Evolutionary conservation across 2,329 filamentous ascomycete species (phyloP), one percentile per base, ranked within the genome.

Genomic region (Colletotrichum sp.): DNA sequence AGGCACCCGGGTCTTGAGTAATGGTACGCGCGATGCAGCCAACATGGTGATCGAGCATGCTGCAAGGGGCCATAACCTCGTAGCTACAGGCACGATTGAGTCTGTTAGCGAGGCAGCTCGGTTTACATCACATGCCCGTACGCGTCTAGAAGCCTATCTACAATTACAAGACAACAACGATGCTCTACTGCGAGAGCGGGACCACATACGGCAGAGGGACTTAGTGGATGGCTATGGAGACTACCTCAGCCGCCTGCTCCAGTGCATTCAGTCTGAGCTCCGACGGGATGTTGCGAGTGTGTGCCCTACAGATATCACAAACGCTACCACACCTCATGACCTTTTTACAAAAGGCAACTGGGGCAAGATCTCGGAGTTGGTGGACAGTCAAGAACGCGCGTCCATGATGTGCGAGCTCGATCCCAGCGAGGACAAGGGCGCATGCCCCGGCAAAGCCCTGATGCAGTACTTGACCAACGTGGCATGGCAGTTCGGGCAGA

Each of bases 21-120:
- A 3, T 39, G 36, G 16, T 1, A 9, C 16, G 0, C 16, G 36
- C 16, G 36, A 18, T 1, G 16, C 5, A 39, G 7, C 2, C 36
- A 39, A 39, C 1, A 39, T 39, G 36, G 36, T 39, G 1, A 2
- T 39, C 3, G 36, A 39, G 16, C 16, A 39, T 18, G 36, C 36
- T 39, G 16, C 36, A 0, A 18, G 16, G 1, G 36, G 36, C 0
- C 36, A 5, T 1, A 2, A 39, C 4, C 7, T 1, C 1, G 36
- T 18, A 18, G 18, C 16, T 6, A 18, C 36, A 18, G 16, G 16
- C 36, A 43, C 36, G 8, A 4, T 5, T 16, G 36, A 16, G 36
- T 39, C 36, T 16, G 16, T 39, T 4, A 7, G 15, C 3, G 36
- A 9, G 16, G 36, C 36, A 0, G 36, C 36, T 43, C 36, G 36